Conservation (phyloP, 2,329 filamentous ascomycete genomes). For the Botrytis deweyae region DNA sequence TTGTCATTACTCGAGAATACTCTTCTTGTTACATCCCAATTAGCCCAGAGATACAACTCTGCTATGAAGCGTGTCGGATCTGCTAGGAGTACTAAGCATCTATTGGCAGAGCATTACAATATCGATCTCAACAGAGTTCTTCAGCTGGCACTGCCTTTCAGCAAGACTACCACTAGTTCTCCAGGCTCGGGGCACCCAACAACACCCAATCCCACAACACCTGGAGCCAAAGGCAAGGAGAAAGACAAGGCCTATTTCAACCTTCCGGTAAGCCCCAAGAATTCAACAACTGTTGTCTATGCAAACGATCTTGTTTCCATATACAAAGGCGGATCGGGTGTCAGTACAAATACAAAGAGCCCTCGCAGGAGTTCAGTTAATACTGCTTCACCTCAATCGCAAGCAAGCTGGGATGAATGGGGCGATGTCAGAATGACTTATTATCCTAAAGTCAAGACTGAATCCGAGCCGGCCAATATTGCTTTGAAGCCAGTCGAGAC, state of each 20-base stretch:
- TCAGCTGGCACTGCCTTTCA: conserved; percentile 78
- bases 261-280: conserved; percentile 42
- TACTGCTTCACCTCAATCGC: conserved; percentile 27
- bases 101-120: conserved; percentile 83
- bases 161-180: conserved; percentile 60
- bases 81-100: conserved; percentile 68
- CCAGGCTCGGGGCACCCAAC: conserved; percentile 51
- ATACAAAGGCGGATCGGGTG: conserved; percentile 54
- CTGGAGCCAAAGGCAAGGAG: conserved; percentile 73
- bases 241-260: conserved; percentile 65
- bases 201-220: conserved; percentile 52
- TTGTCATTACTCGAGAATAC: conserved; percentile 74
- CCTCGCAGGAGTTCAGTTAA: conserved; percentile 35
- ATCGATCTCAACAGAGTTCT: conserved; percentile 78
- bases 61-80: conserved; percentile 74
- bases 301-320: conserved; percentile 83
- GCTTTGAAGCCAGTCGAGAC: conserved; percentile 35
- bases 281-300: conserved; percentile 57
- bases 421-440: conserved; percentile 78
- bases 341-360: conserved; percentile 38
- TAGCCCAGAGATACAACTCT: conserved; percentile 90
- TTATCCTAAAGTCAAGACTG: conserved; percentile 51
- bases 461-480: conserved; percentile 34
- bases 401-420: conserved; percentile 70
- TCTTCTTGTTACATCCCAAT: conserved; percentile 76